Base-by-base conservation (phyloP, 768 basidiomycete genomes). In the Suillus weaverae region DNA sequence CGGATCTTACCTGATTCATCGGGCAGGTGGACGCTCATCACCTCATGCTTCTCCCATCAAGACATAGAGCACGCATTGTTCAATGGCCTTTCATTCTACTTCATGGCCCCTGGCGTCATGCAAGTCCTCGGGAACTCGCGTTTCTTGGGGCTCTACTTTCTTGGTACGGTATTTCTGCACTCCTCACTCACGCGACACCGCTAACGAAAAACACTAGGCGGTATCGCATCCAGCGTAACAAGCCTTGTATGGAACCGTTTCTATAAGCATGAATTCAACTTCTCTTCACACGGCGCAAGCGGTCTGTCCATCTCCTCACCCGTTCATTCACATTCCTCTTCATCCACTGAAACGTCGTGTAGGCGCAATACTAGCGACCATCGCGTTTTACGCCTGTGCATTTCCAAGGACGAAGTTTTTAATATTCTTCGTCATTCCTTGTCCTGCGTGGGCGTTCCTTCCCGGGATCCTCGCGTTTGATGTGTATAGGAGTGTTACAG, bases 41-140 rank as follows among this genome's bases (percentile, higher is more conserved):
- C 92, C 0, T 79, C 85, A 20, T 82, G 81, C 65, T 94, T 95
- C 79, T 91, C 91, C 5, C 91, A 94, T 70, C 74, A 81, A 68
- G 80, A 83, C 35, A 44, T 81, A n/a, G 67, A 72, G 0, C 92
- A 94, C 70, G 83, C 90, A 4, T 67, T 91, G n/a, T 81, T 92
- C 73, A 94, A 94, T 70, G 86, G 85, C n/a, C 83, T 92, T 71
- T 87, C 89, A 0, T 91, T 86, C 76, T 92, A 82, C 75, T 94
- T 90, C 78, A 86, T 93, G 84, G 90, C 88, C 0, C 85, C 82
- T 1, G 76, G 85, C 3, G 86, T 91, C 55, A 80, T 94, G 33
- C 70, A 76, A 20, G 76, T 89, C 53, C 80, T 94, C 13, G 91
- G 91, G 0, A 88, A 85, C 70, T 77, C 83, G 11, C 82, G 82